Evolutionary conservation across 768 basidiomycete genomes (phyloP), one percentile per base, ranked within the genome.

Genomic region (Sarcodon sp.): DNA sequence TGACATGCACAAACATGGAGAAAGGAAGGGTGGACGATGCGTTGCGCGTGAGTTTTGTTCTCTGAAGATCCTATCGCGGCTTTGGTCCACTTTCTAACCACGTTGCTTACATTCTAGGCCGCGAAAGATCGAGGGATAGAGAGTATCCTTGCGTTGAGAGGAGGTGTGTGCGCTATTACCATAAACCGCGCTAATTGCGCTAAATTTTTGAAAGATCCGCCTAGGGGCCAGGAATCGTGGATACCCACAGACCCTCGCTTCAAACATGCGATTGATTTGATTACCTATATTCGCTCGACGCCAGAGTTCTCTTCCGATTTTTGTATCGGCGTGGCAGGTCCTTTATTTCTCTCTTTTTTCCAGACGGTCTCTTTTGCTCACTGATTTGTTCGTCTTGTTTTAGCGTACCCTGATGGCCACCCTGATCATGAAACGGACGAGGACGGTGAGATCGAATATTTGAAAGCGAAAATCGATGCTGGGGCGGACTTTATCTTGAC

Each of bases 1-100:
- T 99, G 54, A 97, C 94, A 6, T 98, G 94, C 68, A 97, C 96
- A 33, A 96, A 97, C 64, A 93, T 98, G 85, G 78, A 85, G 57
- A 71, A 82, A 55, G 88, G 90, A 16, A 80, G 83, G 62, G 79
- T 99, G 5, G 87, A 96, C 58, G 76, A 79, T 45, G 81, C 84
- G n/a, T 65, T 99, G 43, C 75, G 76, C 66, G 94, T 96, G 56
- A 41, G 39, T 7, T 41, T 16, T 50, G 75, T 61, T 46, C 43
- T 47, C 43, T 4, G 43, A 37, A 43, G 27, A 6, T 50, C 51
- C 43, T 47, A 45, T 49, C 50, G 9, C n/a, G 43, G 50, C 41
- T 33, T 48, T 27, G 21, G 36, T 27, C 21, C 21, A 35, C 41
- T 38, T 53, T 51, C 49, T 4, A 32, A 35, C 44, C 7, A 21